Base-by-base conservation (phyloP, 129 eudicot genomes). In the Oenanthe sinensis region DNA sequence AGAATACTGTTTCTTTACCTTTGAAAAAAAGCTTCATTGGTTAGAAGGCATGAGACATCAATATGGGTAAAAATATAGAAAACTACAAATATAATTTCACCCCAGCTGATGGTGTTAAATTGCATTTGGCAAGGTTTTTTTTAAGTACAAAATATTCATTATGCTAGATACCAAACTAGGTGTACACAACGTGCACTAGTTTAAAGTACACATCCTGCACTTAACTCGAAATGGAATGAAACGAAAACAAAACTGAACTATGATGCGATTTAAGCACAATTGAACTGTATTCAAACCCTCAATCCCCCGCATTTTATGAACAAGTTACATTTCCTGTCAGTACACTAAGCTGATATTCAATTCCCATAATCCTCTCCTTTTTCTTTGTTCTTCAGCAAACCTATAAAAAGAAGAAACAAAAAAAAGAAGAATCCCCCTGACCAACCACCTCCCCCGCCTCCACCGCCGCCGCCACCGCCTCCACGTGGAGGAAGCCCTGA, bases 1-100 rank as follows among this genome's bases (percentile, higher is more conserved):
- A 68, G 10, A 68, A 68, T 14, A 39, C 47, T 42, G 43, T 46
- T 60, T 43, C 75, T 28, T 71, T 89, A 82, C 89, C 89, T 77
- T 72, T 85, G 93, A 60, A 93, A 85, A 82, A 83, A 92, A 70
- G 77, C 89, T 82, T 93, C 96, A 24, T 14, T 93, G 85, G 85
- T 88, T 4, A 91, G 82, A 78, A 93, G 91, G 95, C 82, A 96
- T 0, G 97, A 91, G 39, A 73, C 87, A 47, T 93, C 98, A 22
- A 80, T 93, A 33, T 93, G 98, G 98, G 87, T 93, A 33, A 33
- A 33, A 33, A 33, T 33, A 33, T 33, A 33, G 36, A 33, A 33
- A 33, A 33, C 36, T 33, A 33, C 36, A 33, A 33, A 33, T 33
- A 33, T 33, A 33, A 33, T 33, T 33, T 33, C 36, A 33, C 36